phyloP scores from a whole-genome alignment of 768 basidiomycete species.

The Russula compacta region DNA sequence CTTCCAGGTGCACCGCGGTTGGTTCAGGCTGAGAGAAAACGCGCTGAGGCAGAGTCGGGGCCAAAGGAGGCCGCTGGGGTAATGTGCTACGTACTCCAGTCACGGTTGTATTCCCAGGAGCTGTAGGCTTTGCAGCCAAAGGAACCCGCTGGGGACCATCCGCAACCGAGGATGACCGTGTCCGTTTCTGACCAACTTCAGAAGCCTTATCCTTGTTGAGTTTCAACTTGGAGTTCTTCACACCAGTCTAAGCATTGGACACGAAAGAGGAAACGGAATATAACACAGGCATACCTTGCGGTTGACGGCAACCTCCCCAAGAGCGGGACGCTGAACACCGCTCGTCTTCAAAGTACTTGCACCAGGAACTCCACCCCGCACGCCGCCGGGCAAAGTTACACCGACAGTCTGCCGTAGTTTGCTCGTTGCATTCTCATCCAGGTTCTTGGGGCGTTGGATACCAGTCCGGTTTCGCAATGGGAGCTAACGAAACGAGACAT shows the following conservation, averaged over 20 bases:
- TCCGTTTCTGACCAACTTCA: conserved; percentile 47
- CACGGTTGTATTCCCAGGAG: conserved; percentile 16
- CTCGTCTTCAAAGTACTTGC: conserved; percentile 44
- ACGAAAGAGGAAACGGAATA: background rate
- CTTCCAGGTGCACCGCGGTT: conserved; percentile 30
- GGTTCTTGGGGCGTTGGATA: conserved; percentile 55
- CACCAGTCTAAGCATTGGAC: background rate
- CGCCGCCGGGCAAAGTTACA: conserved; percentile 35
- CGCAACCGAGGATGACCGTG: conserved; percentile 58
- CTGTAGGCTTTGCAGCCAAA: conserved; percentile 41
- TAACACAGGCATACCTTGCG: conserved; percentile 44
- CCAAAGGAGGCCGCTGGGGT: conserved; percentile 25
- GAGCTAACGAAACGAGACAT: conserved; percentile 33
- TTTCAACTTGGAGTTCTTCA: conserved; percentile 34
- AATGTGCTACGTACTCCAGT: conserved; percentile 18
- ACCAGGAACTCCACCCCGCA: conserved; percentile 36
- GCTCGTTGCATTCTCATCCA: conserved; percentile 70
- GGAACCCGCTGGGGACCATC: conserved; percentile 62
- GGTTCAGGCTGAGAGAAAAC: conserved; percentile 33
- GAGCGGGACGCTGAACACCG: conserved; percentile 52
- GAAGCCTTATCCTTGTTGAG: conserved; percentile 42
- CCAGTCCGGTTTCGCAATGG: conserved; percentile 57
- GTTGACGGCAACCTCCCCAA: conserved; percentile 78
- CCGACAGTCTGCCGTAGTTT: conserved; percentile 57
- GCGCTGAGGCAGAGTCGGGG: conserved; percentile 30